Evolutionary conservation across 139 green algal genomes (phyloP).

Genomic region (Desmodesmus armatus): DNA sequence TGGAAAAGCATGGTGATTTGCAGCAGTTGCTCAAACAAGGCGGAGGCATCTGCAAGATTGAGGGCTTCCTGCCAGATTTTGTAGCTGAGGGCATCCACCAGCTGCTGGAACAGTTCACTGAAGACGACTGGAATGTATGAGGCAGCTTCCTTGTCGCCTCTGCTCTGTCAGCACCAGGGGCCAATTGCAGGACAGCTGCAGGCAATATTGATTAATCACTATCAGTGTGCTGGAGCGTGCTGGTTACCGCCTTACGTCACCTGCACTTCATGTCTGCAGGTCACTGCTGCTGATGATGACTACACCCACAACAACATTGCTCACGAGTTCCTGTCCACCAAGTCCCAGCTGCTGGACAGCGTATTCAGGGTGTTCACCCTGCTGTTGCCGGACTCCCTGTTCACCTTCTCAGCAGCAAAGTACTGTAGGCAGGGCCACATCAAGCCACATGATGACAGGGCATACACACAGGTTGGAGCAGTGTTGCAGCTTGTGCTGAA

Average conservation of each 20-base stretch:
- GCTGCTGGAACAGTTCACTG: slow-evolving; percentile 35
- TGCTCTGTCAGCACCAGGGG: background rate
- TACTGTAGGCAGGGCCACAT: slow-evolving; percentile 52
- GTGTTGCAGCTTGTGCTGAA: background rate
- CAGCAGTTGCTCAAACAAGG: slow-evolving; percentile 37
- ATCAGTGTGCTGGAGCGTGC: background rate
- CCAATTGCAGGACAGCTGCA: background rate
- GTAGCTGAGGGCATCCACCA: slow-evolving; percentile 56
- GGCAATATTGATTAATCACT: background rate
- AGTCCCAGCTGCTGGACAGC: slow-evolving; percentile 7
- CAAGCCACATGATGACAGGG: slow-evolving; percentile 58
- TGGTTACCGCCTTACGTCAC: background rate
- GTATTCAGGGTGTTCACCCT: slow-evolving; percentile 59
- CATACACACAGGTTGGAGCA: slow-evolving; percentile 52
- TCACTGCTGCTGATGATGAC: slow-evolving; percentile 41
- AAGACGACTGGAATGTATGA: slow-evolving; percentile 45
- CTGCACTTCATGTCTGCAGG: slow-evolving; percentile 1
- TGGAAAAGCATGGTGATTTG: slow-evolving; percentile 48
- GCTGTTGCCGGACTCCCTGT: slow-evolving; percentile 54
- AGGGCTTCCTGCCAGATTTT: slow-evolving; percentile 55
- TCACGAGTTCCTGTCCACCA: slow-evolving; percentile 44
- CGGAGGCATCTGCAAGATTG: slow-evolving; percentile 47
- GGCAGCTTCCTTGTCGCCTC: background rate
- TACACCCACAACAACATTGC: slow-evolving; percentile 53
- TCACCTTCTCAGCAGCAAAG: slow-evolving; percentile 59